Conservation (phyloP, 441 rosid species). For the Syzygium malaccense region DNA sequence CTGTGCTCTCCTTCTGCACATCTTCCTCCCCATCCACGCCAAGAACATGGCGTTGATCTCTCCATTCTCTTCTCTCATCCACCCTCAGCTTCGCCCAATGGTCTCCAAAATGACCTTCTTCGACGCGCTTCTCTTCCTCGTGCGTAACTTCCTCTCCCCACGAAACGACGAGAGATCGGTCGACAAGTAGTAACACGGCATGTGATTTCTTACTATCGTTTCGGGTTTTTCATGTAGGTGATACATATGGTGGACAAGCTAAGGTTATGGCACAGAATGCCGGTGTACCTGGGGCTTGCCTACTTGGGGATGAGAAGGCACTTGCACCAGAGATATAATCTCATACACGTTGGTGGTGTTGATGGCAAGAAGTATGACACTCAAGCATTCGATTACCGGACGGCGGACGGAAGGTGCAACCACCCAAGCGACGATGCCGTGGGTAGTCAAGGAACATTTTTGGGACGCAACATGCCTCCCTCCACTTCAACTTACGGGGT, state of each 20-base stretch:
- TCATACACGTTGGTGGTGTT: slow-evolving; percentile 37
- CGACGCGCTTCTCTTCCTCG: slow-evolving; percentile 45
- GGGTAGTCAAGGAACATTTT: slow-evolving; percentile 56
- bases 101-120: slow-evolving; percentile 45
- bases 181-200: neutral
- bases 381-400: slow-evolving; percentile 35
- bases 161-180: neutral
- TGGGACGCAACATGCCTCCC: slow-evolving; percentile 59
- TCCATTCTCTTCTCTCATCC: slow-evolving; percentile 24
- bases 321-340: slow-evolving; percentile 64
- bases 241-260: slow-evolving; percentile 52
- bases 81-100: slow-evolving; percentile 40
- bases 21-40: neutral
- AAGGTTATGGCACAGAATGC: slow-evolving; percentile 54
- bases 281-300: slow-evolving; percentile 42
- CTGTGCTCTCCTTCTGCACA: neutral
- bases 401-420: slow-evolving; percentile 58
- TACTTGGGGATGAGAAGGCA: slow-evolving; percentile 60
- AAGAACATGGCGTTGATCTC: neutral
- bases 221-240: slow-evolving; percentile 15
- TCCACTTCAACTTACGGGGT: slow-evolving; percentile 43
- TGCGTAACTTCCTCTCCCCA: slow-evolving; percentile 13
- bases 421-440: slow-evolving; percentile 36
- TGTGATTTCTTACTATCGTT: neutral
- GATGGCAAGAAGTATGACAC: slow-evolving; percentile 35